A percentile compares a stretch with the other conserved stretches of the same genome.
Conservation (phyloP, 176 grass and related monocot species). For the Phragmites australis region DNA sequence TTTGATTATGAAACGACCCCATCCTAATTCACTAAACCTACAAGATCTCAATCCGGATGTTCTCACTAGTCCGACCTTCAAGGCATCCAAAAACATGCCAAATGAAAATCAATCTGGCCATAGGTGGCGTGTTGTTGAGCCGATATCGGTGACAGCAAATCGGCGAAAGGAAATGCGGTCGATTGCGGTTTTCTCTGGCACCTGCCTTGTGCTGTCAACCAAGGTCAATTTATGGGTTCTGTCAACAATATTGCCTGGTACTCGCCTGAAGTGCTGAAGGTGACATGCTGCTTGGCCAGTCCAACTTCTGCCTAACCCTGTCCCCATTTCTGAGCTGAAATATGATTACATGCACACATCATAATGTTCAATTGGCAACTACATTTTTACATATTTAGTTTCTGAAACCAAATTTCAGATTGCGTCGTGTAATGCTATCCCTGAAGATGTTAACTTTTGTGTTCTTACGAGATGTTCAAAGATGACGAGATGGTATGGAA, state of each 20-base stretch:
- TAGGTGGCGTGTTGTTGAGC: slow-evolving; percentile 33
- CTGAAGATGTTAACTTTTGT: not conserved
- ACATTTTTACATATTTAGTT: not conserved
- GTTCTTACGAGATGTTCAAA: not conserved
- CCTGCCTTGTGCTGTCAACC: slow-evolving; percentile 41
- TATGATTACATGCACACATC: slow-evolving; percentile 18
- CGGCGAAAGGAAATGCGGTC: not conserved
- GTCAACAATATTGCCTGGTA: slow-evolving; percentile 36
- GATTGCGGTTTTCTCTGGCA: not conserved
- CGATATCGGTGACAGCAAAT: slow-evolving; percentile 21
- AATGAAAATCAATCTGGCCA: slow-evolving; percentile 32
- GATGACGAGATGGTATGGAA: not conserved
- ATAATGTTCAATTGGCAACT: not conserved
- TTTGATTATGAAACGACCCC: slow-evolving; percentile 33
- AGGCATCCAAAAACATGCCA: slow-evolving; percentile 29
- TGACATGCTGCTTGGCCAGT: slow-evolving; percentile 43
- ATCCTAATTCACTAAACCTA: slow-evolving; percentile 40
- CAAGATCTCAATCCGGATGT: slow-evolving; percentile 43
- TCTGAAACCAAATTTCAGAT: slow-evolving; percentile 7
- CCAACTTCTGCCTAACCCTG: slow-evolving; percentile 53
- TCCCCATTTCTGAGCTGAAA: slow-evolving; percentile 30
- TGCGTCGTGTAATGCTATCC: not conserved
- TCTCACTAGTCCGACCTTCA: slow-evolving; percentile 36
- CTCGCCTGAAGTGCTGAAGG: slow-evolving; percentile 15
- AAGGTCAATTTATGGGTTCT: slow-evolving; percentile 37